These are phyloP conservation scores for Haplosporangium gracile DNA, from an alignment of 192 early-diverging fungal genomes.

Conservation along the genomic window DNA sequence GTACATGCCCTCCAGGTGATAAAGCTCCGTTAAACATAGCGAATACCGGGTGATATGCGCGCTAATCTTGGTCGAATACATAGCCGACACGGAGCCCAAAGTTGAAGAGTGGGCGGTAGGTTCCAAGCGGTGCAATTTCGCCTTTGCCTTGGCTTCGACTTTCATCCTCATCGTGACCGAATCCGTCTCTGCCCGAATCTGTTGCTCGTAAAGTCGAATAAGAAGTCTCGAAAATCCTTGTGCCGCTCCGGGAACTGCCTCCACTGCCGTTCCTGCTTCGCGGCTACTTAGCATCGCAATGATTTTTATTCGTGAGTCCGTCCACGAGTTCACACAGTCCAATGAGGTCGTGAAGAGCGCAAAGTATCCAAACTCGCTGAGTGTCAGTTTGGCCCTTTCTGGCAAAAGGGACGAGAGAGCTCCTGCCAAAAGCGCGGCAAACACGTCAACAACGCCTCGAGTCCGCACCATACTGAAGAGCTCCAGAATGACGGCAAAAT, in stretches of 20 bases:
- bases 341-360: conserved; percentile 48
- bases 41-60: conserved; percentile 25
- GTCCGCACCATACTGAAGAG: conserved; percentile 31
- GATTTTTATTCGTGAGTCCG: conserved; percentile 34
- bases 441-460: conserved; percentile 44
- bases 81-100: background rate
- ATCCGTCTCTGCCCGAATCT: conserved; percentile 36
- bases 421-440: conserved; percentile 41
- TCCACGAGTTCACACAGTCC: conserved; percentile 46
- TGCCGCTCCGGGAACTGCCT: conserved; percentile 20
- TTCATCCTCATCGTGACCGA: conserved; percentile 16
- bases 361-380: conserved; percentile 55
- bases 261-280: conserved; percentile 30
- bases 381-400: conserved; percentile 30
- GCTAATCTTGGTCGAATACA: conserved; percentile 20
- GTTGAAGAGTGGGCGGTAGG: background rate
- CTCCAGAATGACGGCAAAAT: conserved; percentile 34
- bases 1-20: conserved; percentile 37
- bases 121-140: too few species aligned
- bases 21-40: conserved; percentile 44
- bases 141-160: conserved; percentile 6
- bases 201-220: conserved; percentile 31
- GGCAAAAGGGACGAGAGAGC: conserved; percentile 41
- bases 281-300: conserved; percentile 48
- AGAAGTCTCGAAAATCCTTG: conserved; percentile 29